Base-by-base conservation (phyloP, 2,329 filamentous ascomycete species). In the Xylariaceae sp. region DNA sequence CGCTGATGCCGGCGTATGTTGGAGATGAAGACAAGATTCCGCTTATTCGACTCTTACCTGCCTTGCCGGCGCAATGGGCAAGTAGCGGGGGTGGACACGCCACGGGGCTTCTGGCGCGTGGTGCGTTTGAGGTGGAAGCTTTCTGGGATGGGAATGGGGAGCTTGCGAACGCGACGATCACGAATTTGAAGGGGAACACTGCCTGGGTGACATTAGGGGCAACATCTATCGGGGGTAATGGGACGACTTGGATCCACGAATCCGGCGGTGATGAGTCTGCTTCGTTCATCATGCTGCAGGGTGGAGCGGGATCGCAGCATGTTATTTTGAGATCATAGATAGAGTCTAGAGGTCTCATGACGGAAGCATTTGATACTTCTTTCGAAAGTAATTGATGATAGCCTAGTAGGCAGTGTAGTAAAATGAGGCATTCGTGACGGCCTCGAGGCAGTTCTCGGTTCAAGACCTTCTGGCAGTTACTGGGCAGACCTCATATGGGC, bases 61-160 rank as follows among this genome's bases (percentile, higher is more conserved):
- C 51, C 3, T 26, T 44, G n/a, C 45, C 51, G 26, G 4, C 26
- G 29, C 37, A 42, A 19, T 51, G 49, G 49, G 40, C 39, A 12
- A 29, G 29, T 27, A 29, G 35, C 6, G 39, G 39, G 30, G 39
- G 27, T 5, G 30, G 45, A 2, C n/a, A 44, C 34, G 29, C 9
- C 5, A 51, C 31, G 27, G 45, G 45, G 6, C 39, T 53, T 19
- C 35, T 47, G 4, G 51, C 51, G 29, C 51, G 51, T 4, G 51
- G 51, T 3, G 45, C 37, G 11, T 53, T 53, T 39, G 37, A 41
- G n/a, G 51, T 53, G 1, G 51, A 53, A 27, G 45, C 49, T 19
- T 42, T 41, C 29, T 53, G 45, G 51, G 45, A 53, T 29, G 37
- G 4, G 2, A 4, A 32, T 4, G 49, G 39, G 7, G 19, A n/a